A percentile compares a stretch with the other conserved stretches of the same genome.
Conservation (phyloP, 495 filamentous ascomycete genomes). For the Tuber aestivum region DNA sequence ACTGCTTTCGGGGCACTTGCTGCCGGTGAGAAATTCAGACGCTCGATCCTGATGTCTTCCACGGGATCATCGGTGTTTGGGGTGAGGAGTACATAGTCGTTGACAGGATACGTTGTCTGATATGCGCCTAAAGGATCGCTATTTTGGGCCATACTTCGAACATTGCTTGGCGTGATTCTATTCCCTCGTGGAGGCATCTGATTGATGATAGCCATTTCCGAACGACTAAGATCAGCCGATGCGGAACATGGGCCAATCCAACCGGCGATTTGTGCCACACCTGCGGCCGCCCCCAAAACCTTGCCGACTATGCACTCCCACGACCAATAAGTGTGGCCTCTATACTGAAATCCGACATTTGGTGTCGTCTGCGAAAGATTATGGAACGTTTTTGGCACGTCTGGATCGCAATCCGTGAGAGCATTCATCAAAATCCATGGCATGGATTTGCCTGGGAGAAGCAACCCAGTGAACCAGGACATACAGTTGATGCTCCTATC, state of each 20-base stretch:
- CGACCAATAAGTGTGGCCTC: constrained; percentile 65
- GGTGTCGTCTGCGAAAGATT: constrained; percentile 58
- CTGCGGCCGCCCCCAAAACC: constrained; percentile 65
- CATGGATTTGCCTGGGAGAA: constrained; percentile 63
- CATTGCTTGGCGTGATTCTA: constrained; percentile 50
- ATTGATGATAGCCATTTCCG: constrained; percentile 58
- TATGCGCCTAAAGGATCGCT: constrained; percentile 60
- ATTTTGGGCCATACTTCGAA: constrained; percentile 55
- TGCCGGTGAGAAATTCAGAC: constrained; percentile 49
- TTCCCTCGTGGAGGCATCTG: constrained; percentile 48
- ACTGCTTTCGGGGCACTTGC: constrained; percentile 26
- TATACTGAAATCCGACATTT: constrained; percentile 65
- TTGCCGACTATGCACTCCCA: constrained; percentile 64
- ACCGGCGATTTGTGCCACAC: constrained; percentile 60
- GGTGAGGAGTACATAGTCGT: constrained; percentile 55
- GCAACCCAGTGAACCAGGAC: constrained; percentile 65
- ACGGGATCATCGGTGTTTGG: constrained; percentile 52
- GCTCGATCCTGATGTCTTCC: constrained; percentile 61
- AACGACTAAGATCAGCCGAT: constrained; percentile 55
- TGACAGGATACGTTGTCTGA: constrained; percentile 54
- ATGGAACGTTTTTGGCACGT: constrained; percentile 56
- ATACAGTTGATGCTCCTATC: constrained; percentile 59
- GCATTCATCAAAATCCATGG: constrained; percentile 68
- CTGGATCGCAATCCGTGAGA: constrained; percentile 63
- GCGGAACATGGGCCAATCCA: constrained; percentile 66